Evolutionary conservation across 2,329 filamentous ascomycete genomes (phyloP), one percentile per base, ranked within the genome.

Genomic region (Pseudocercospora musae): DNA sequence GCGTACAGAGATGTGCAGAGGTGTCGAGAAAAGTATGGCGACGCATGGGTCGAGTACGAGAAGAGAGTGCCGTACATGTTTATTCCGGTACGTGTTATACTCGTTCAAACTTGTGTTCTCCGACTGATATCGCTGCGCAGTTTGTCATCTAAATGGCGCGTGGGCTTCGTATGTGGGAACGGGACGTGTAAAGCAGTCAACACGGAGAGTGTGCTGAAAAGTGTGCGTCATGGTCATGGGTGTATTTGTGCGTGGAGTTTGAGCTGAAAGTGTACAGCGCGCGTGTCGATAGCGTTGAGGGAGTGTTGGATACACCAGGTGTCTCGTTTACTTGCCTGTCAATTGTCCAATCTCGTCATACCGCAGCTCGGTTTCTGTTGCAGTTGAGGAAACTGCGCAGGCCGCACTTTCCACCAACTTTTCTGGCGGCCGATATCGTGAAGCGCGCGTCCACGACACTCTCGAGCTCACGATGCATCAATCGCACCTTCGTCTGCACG

Each of bases 21-120:
- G 67, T 96, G 91, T 78, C 83, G 85, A 59, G 81, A 81, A 70
- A 92, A 91, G 81, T 96, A 96, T 76, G 91, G 91, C 21, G 88
- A 91, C 67, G 87, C 89, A 11, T 96, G 91, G 91, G 78, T 80
- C 50, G 87, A 94, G 81, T 96, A 96, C 74, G 89, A 91, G 81
- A 85, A 82, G 78, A 83, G 83, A 76, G 90, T 94, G 58, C 91
- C 91, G 44, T 94, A 92, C 76, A 80, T 95, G 59, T 95, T 96
- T 75, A 92, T 96, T 79, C 91, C 91, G 62, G 75, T 77, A 58
- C 74, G 74, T 65, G 15, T 74, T 55, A 33, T 37, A 21, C 4
- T 5, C 18, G n/a, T 4, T 3, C 2, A 13, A 23, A 6, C 3
- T 18, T 4, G 15, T 15, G 15, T 21, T 49, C 18, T 18, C 20